Conservation (phyloP, 2,329 filamentous ascomycete species). For the Cercospora nicotianae region DNA sequence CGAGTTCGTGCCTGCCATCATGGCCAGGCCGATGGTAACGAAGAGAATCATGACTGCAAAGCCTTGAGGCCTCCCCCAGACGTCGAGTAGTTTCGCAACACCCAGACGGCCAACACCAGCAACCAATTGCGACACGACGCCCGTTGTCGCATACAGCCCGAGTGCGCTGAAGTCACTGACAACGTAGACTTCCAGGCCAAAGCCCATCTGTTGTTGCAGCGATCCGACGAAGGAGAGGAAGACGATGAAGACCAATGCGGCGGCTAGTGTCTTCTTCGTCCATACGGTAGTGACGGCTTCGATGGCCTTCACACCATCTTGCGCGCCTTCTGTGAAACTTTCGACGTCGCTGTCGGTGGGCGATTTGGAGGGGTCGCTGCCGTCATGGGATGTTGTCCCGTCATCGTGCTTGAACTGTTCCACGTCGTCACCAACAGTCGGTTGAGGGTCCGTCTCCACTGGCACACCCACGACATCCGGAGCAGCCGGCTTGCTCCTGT, state of each 20-base stretch:
- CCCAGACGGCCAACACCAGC: slow-evolving; percentile 44
- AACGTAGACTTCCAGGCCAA: slow-evolving; percentile 40
- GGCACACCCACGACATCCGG: slow-evolving; percentile 6
- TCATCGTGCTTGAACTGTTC: slow-evolving; percentile 9
- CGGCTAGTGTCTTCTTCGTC: slow-evolving; percentile 35
- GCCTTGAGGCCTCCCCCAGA: slow-evolving; percentile 66
- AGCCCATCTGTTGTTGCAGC: slow-evolving; percentile 11
- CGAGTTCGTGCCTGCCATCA: slow-evolving; percentile 65
- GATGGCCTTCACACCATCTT: slow-evolving; percentile 44
- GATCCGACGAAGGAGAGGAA: slow-evolving; percentile 12
- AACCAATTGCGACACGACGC: slow-evolving; percentile 18
- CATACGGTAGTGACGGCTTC: slow-evolving; percentile 46
- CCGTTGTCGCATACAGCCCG: slow-evolving; percentile 50
- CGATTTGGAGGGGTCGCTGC: not conserved
- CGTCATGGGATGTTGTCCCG: not conserved
- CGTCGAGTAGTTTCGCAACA: slow-evolving; percentile 66
- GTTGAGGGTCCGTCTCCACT: not conserved
- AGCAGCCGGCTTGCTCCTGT: slow-evolving; percentile 6
- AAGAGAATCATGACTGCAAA: slow-evolving; percentile 56
- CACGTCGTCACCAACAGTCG: not conserved
- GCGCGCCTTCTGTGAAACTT: slow-evolving; percentile 26
- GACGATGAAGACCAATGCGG: slow-evolving; percentile 36
- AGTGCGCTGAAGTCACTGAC: slow-evolving; percentile 44
- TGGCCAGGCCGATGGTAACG: slow-evolving; percentile 57
- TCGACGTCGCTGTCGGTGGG: slow-evolving; percentile 6